Percentiles rank a stretch among this genome's conserved stretches.
These are phyloP conservation scores for Aspergillus sp. DNA, from an alignment of 2,329 filamentous ascomycete genomes.

Conservation along the genomic window DNA sequence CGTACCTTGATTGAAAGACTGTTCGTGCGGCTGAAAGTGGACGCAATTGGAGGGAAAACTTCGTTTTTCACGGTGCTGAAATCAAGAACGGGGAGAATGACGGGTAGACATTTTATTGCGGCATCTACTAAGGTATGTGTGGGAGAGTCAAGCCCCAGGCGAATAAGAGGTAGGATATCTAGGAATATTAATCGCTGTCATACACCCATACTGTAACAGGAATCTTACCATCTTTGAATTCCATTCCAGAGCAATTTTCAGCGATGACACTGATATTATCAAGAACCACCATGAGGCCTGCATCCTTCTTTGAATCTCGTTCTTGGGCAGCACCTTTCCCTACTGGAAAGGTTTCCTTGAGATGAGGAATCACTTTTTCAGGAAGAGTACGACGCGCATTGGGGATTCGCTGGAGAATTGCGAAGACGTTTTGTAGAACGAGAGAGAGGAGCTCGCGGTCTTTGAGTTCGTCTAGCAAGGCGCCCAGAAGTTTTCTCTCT, in stretches of 20 bases:
- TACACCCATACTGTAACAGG: conserved; percentile 5
- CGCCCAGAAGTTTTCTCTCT: conserved; percentile 90
- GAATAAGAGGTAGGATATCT: conserved; percentile 86
- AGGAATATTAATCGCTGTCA: conserved; percentile 19
- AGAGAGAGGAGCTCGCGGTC: conserved; percentile 82
- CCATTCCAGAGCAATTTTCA: conserved; percentile 80
- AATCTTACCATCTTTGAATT: conserved; percentile 83
- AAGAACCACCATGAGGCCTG: conserved; percentile 85
- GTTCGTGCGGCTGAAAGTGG: conserved; percentile 88
- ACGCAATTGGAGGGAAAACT: conserved; percentile 86
- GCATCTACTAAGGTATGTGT: conserved; percentile 89
- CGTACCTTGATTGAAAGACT: conserved; percentile 94
- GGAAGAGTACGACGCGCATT: conserved; percentile 75
- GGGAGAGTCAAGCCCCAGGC: conserved; percentile 79
- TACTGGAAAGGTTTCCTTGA: conserved; percentile 78
- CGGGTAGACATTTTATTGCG: conserved; percentile 73
- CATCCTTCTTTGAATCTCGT: conserved; percentile 79
- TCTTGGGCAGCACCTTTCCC: conserved; percentile 56
- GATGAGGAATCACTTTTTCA: conserved; percentile 78
- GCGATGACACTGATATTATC: conserved; percentile 77
- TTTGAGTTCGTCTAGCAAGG: conserved; percentile 88
- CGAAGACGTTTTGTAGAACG: conserved; percentile 89
- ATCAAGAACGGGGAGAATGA: conserved; percentile 83
- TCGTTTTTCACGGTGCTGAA: conserved; percentile 98
- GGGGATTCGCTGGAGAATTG: conserved; percentile 77